Evolutionary conservation across 2,329 filamentous ascomycete species (phyloP).

Genomic region (Colletotrichum theobromicola): DNA sequence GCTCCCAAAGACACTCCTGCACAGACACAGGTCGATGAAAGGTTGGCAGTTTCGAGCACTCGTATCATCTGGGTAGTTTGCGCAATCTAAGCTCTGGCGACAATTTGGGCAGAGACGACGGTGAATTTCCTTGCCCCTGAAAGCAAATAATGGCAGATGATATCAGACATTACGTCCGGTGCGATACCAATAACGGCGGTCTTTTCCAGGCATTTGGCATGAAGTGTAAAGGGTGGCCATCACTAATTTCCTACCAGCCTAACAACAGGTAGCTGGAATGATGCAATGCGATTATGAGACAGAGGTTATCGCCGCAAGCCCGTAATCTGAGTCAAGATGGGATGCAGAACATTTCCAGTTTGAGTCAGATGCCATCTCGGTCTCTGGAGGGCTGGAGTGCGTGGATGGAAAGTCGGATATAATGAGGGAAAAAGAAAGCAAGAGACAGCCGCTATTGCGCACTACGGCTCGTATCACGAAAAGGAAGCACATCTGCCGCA

Average conservation of each 20-base stretch:
- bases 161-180: neutral
- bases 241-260: neutral
- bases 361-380: neutral
- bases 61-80: neutral
- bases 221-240: neutral
- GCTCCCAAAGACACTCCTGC: neutral
- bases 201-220: neutral
- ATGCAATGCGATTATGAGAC: neutral
- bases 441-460: neutral
- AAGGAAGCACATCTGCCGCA: neutral
- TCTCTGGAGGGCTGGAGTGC: neutral
- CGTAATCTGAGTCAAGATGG: neutral
- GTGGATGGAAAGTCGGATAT: neutral
- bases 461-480: neutral
- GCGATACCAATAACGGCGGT: neutral
- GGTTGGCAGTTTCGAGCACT: neutral
- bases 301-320: neutral
- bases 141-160: neutral
- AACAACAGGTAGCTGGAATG: neutral
- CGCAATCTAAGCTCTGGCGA: neutral
- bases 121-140: neutral
- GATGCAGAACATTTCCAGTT: neutral
- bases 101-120: neutral
- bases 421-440: neutral
- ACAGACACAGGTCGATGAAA: neutral